Conservation (phyloP, 208 protist genomes). For the Leishmania aethiopica region DNA sequence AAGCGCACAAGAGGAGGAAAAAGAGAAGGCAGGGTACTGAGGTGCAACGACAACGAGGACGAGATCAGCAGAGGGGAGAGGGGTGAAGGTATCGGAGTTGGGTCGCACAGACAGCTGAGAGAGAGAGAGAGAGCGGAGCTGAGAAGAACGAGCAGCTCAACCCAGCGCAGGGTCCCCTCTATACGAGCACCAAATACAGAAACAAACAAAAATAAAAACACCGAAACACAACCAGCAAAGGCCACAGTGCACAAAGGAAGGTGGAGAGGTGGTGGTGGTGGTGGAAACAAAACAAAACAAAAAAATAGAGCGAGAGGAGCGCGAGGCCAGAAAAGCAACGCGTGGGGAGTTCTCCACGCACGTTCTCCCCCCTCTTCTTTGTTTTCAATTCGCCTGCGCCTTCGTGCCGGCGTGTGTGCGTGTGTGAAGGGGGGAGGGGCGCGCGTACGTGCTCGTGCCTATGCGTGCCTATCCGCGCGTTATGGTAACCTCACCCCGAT, state of each 20-base stretch:
- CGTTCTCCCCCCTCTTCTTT: neutral
- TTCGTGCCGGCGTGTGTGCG: neutral
- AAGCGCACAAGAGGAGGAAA: slow-evolving; percentile 1
- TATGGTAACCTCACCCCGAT: neutral
- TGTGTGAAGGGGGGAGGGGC: too few species aligned
- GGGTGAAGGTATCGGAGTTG: neutral
- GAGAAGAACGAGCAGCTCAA: neutral
- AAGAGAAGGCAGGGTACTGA: neutral
- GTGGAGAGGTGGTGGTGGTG: too few species aligned
- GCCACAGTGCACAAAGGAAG: neutral
- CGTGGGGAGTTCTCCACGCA: neutral
- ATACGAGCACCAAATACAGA: neutral
- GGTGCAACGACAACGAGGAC: neutral
- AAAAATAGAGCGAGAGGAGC: neutral
- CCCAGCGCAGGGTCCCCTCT: neutral
- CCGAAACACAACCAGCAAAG: neutral
- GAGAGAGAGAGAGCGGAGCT: slow-evolving; percentile 10
- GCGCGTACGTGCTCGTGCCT: neutral
- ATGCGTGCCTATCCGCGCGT: neutral
- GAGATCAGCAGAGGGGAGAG: neutral
- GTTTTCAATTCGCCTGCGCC: neutral
- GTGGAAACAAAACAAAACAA: neutral
- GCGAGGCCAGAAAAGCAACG: neutral
- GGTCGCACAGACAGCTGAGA: neutral
- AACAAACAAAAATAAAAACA: neutral